Evolutionary conservation across 768 basidiomycete genomes (phyloP).

Genomic region (Melanogaster broomeanus): DNA sequence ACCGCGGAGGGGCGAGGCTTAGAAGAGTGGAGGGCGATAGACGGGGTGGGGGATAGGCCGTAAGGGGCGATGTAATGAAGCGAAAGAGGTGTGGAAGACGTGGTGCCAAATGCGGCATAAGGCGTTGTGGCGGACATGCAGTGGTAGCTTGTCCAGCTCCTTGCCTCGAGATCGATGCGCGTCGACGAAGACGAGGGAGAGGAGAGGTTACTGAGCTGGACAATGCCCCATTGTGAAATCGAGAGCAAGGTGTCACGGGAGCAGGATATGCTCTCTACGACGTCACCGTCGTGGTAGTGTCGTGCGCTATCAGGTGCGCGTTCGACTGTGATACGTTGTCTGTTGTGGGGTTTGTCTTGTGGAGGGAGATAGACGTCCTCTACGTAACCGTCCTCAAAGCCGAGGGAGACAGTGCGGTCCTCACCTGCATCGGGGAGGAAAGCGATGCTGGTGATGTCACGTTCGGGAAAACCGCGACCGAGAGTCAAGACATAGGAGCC

Average conservation of each 20-base stretch:
- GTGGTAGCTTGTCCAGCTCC: conserved; percentile 67
- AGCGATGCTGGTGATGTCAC: conserved; percentile 57
- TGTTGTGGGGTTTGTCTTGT: conserved; percentile 3
- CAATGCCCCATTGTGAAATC: conserved; percentile 57
- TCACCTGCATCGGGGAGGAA: conserved; percentile 47
- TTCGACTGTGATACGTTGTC: conserved; percentile 21
- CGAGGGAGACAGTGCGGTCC: conserved; percentile 51
- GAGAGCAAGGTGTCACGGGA: conserved; percentile 49
- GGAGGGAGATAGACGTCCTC: conserved; percentile 45
- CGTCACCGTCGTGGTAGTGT: conserved; percentile 43
- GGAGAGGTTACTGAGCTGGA: conserved; percentile 37
- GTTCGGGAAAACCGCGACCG: conserved; percentile 27
- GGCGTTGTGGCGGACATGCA: conserved; percentile 50
- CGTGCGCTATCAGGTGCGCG: conserved; percentile 22
- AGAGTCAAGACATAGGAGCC: conserved; percentile 42
- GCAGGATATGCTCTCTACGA: conserved; percentile 59
- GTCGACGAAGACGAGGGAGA: conserved; percentile 19
- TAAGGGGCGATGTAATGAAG: conserved; percentile 55
- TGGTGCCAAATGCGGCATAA: conserved; percentile 71
- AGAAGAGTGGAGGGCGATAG: conserved; percentile 46
- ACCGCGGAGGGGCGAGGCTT: conserved; percentile 53
- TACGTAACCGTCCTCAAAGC: conserved; percentile 59
- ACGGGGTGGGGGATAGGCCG: conserved; percentile 47
- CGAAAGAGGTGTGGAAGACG: conserved; percentile 53
- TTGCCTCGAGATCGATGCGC: conserved; percentile 46